Evolutionary conservation across 208 protist species (phyloP), one percentile per base, ranked within the genome.

Genomic region (Acanthamoeba castellanii): DNA sequence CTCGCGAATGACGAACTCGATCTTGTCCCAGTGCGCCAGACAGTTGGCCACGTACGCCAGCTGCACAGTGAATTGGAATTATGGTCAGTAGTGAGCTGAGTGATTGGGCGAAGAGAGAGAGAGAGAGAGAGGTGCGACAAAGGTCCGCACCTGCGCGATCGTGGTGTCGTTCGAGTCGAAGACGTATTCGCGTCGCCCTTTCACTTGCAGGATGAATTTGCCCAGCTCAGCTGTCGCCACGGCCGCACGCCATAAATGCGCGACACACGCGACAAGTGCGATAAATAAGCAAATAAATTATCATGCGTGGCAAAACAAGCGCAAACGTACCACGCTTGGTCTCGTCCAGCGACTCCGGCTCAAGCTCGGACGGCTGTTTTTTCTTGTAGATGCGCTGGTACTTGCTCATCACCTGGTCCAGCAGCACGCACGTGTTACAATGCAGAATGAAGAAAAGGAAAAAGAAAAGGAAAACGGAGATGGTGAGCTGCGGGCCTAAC

Each of bases 371-470:
- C 1, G 32, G 25, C 61, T 68, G 61, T 8, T 22, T 68, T 20
- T 84, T 45, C 45, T 84, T 84, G 74, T 84, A 84, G 11, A 84
- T 84, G 22, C 74, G 74, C 74, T 84, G 20, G 45, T 84, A 84
- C 20, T 84, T 84, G 74, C 45, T 84, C 42, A 84, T 45, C 74
- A 84, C 74, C 61, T 57, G 52, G 7, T 42, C 37, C 37, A 42
- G 37, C 37, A 4, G 37, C 37, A 42, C 37, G 37, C 1, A 3
- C 37, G 37, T 42, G 37, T 42, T 42, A 42, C 2, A 7, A 42
- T 42, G 37, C 2, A 42, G 37, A 42, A n/a, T n/a, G n/a, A 42
- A 42, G 37, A 42, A 3, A 42, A 37, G 37, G 6, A 42, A 3
- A 42, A 3, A 42, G 6, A 42, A 1, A 3, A 42, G 6, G 6